Base-by-base conservation (phyloP, 257 asterid genomes). In the Marsdenia floribunda region DNA sequence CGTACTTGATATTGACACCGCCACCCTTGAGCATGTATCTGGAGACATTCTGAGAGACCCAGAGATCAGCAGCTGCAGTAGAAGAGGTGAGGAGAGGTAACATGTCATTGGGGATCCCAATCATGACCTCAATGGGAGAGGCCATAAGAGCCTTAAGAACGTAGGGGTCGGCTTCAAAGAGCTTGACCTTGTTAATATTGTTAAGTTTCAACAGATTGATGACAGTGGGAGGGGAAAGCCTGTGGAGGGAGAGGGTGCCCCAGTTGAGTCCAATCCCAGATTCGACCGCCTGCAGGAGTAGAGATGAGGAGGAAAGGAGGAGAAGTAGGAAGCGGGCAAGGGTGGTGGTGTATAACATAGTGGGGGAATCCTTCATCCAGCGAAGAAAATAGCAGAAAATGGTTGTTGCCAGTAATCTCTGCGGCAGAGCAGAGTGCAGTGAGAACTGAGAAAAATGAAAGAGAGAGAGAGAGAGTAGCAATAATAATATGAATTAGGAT, bases 21-120 rank as follows among this genome's bases (percentile, higher is more conserved):
- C 49, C 97, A 52, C 89, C 91, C 84, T 87, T 89, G 73, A 79
- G 87, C 89, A 90, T 76, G 76, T 87, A 93, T 80, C 84, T 86
- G 73, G 97, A 85, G 13, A 91, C 91, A 88, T 93, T 93, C 77
- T 86, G 98, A 35, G 93, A 75, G 63, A 93, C 94, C 97, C 96
- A 93, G 38, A 73, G 83, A 86, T 90, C 97, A 44, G 88, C 75
- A 77, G 93, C 91, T 55, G 92, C 55, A 68, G 85, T 0, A 53
- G 97, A 91, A 1, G 88, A 68, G 69, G 93, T 83, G 21, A 93
- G 76, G 19, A 79, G 58, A 3, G 83, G 73, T 81, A 93, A 82
- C 92, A 93, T 83, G 3, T 93, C 98, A 74, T 91, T 93, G 44
- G 95, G 97, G 79, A 93, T 91, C 40, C 96, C 98, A 72, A 91